These are phyloP conservation scores for Pythium angustatum DNA, from an alignment of 352 stramenopile species.

Conservation along the genomic window DNA sequence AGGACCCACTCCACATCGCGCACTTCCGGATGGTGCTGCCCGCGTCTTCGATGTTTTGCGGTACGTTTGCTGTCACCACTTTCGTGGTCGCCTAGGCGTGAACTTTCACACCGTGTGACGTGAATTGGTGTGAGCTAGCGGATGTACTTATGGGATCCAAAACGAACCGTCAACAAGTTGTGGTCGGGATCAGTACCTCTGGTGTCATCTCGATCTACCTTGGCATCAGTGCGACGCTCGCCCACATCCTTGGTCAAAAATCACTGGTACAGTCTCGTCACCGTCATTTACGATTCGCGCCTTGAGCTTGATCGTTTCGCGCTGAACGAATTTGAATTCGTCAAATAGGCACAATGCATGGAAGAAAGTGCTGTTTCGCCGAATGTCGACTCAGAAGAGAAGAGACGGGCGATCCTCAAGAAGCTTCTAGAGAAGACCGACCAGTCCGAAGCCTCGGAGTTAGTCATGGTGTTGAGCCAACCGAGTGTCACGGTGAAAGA, in stretches of 20 bases:
- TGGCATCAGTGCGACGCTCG: constrained; percentile 44
- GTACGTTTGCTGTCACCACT: constrained; percentile 33
- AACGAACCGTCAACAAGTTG: constrained; percentile 21
- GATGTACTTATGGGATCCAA: constrained; percentile 4
- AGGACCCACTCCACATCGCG: constrained; percentile 43
- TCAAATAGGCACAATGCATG: constrained; percentile 47
- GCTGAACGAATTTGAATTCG: no score
- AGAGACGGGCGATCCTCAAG: constrained; percentile 42
- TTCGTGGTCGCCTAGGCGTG: no score
- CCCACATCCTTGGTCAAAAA: constrained; percentile 39
- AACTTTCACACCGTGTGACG: no score
- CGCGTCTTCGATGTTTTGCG: constrained; percentile 61
- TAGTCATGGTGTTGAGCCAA: constrained; percentile 12
- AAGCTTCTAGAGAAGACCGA: constrained; percentile 30
- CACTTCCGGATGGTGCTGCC: constrained; percentile 70
- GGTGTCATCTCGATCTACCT: constrained; percentile 66
- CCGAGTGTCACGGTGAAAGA: constrained; percentile 21
- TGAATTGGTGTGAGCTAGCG: neutral
- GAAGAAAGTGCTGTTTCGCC: constrained; percentile 35
- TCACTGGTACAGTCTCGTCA: constrained; percentile 39
- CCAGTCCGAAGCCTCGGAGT: constrained; percentile 12
- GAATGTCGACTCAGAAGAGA: constrained; percentile 44
- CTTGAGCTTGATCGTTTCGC: neutral
- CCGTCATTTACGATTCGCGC: neutral
- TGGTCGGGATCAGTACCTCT: constrained; percentile 68